Conservation (phyloP, 2,329 filamentous ascomycete species). For the Fusarium scirpi region DNA sequence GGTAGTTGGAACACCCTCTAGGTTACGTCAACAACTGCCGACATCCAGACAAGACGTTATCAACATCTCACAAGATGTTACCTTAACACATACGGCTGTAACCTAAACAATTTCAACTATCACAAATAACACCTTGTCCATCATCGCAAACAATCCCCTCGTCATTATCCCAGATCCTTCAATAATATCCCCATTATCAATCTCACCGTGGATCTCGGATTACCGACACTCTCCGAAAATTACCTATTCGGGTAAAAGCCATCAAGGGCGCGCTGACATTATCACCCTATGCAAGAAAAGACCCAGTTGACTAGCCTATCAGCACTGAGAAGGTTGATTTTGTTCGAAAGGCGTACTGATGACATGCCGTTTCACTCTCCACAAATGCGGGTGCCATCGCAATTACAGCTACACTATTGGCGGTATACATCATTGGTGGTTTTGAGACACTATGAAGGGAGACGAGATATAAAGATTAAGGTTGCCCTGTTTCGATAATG, state of each 20-base stretch:
- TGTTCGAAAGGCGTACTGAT: constrained; percentile 15
- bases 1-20: background rate
- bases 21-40: background rate
- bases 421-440: background rate
- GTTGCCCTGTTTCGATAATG: background rate
- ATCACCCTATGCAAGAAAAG: background rate
- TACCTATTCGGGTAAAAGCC: constrained; percentile 2
- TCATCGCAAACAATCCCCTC: background rate
- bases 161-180: too few species aligned
- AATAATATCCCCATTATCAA: background rate
- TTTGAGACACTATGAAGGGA: background rate
- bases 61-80: background rate
- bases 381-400: background rate
- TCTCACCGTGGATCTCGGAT: background rate
- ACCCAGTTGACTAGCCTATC: constrained; percentile 12
- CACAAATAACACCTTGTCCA: background rate
- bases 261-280: background rate
- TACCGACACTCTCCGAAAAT: background rate
- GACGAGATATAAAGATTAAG: background rate
- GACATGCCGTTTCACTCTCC: constrained; percentile 11
- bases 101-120: too few species aligned
- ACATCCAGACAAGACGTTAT: background rate
- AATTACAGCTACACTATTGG: background rate
- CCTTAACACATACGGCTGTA: too few species aligned
- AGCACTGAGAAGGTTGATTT: background rate